Percentiles rank a stretch among this genome's conserved stretches.
phyloP scores from a whole-genome alignment of 257 asterid genomes.

The Ajuga chamaepitys region DNA sequence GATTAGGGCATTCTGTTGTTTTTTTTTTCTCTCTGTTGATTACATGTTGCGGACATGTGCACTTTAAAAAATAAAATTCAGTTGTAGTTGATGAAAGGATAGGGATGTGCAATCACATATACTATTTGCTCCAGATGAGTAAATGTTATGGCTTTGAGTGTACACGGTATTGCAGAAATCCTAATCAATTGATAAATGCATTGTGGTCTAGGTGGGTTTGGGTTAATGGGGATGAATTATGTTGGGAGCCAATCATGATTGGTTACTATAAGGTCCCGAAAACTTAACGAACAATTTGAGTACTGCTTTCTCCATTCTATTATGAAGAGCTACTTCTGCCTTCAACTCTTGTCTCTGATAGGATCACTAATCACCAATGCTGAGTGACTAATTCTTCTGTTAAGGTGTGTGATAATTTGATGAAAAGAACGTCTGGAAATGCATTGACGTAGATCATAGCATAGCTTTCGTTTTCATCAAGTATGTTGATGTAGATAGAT shows the following conservation, averaged over 20 bases:
- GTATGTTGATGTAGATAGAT: background rate
- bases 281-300: too few relatives aligned
- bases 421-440: background rate
- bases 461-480: background rate
- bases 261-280: background rate
- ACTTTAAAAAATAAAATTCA: too few relatives aligned
- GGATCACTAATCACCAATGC: background rate
- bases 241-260: background rate
- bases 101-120: background rate
- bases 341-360: background rate
- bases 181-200: background rate
- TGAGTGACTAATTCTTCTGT: background rate
- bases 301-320: too few relatives aligned
- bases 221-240: background rate
- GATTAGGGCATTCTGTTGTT: background rate
- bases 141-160: background rate
- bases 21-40: slow-evolving; percentile 11
- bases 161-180: background rate
- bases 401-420: background rate
- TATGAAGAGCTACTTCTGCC: background rate
- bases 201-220: background rate
- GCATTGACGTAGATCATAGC: background rate
- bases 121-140: background rate
- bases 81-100: background rate
- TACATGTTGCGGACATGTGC: background rate